Evolutionary conservation across 129 eudicot species (phyloP), one percentile per base, ranked within the genome.

Genomic region (Chrysanthemum lavandulifolium): DNA sequence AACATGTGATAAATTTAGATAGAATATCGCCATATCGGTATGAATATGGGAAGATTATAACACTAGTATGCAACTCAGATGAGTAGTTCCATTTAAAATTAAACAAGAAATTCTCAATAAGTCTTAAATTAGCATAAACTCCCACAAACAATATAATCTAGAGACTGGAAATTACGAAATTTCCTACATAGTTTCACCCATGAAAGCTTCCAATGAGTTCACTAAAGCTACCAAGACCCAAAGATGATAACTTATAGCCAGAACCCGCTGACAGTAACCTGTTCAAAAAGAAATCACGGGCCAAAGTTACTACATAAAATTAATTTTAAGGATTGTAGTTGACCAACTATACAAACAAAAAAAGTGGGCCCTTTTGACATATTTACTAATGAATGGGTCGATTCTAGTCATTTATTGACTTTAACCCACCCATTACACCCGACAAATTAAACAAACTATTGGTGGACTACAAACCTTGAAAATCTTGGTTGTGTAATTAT

Each of bases 61-160:
- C 0, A 36, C 45, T 36, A 15, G 19, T 10, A n/a, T 0, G 61
- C 5, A 68, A 6, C 19, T 18, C 49, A 72, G 11, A 25, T 19
- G 23, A 31, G 36, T 36, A 64, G 54, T 45, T 64, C 45, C 45
- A 23, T 3, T 23, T 50, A 53, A 65, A 54, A 36, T 36, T 36
- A 36, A 36, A 36, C 65, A 54, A 11, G 23, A 9, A 25, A 2
- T 0, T 27, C 19, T 11, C 29, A 58, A 47, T 19, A 19, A 0
- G 61, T 68, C 73, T 75, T 23, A 23, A 40, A 36, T 61, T n/a
- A n/a, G 15, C 48, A 72, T 51, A 23, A 69, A 27, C 29, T 31
- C 50, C 67, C 3, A 43, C 62, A 74, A 52, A 12, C 64, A 62
- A 36, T 36, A 36, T 36, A 36, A 36, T 36, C 45, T 36, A 36